Percentiles rank a stretch among this genome's conserved stretches.
These are phyloP conservation scores for Globisporangium mamillatum DNA, from an alignment of 352 stramenopile genomes.

Conservation along the genomic window DNA sequence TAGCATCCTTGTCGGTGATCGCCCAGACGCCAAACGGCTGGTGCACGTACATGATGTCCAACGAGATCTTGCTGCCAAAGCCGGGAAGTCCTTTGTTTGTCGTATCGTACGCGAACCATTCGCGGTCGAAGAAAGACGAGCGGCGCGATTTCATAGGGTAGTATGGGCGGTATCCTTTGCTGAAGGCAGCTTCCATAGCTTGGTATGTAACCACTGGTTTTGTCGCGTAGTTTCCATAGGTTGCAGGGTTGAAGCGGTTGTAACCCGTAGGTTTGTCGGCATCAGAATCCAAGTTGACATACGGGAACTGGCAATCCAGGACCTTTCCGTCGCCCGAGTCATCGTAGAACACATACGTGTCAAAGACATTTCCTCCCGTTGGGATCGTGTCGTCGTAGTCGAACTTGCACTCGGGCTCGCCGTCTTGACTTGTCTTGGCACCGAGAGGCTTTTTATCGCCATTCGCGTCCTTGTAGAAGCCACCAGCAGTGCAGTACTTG, in stretches of 20 bases:
- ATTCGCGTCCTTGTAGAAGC: constrained; percentile 42
- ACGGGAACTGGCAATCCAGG: constrained; percentile 78
- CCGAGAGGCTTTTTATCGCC: constrained; percentile 34
- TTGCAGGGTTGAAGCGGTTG: constrained; percentile 40
- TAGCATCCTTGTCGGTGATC: constrained; percentile 41
- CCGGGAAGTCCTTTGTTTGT: constrained; percentile 36
- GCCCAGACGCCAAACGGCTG: constrained; percentile 79
- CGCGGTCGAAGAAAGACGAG: constrained; percentile 89
- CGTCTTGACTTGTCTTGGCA: constrained; percentile 22
- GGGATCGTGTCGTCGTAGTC: constrained; percentile 56
- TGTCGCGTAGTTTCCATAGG: constrained; percentile 46
- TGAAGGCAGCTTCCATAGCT: constrained; percentile 58
- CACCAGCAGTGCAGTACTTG: constrained; percentile 64
- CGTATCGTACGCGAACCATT: constrained; percentile 80
- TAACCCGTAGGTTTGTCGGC: constrained; percentile 35
- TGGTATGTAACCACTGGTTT: constrained; percentile 54
- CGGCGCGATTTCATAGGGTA: constrained; percentile 77
- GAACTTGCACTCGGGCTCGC: constrained; percentile 33
- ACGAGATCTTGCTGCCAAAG: constrained; percentile 50
- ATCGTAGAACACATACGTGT: constrained; percentile 84
- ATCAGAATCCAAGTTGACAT: constrained; percentile 64
- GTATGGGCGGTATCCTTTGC: constrained; percentile 78
- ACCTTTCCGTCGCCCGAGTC: constrained; percentile 57
- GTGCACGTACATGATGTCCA: constrained; percentile 56
- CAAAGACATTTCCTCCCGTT: constrained; percentile 53